These are phyloP conservation scores for Aspergillus japonicus DNA, from an alignment of 2,329 filamentous ascomycete genomes.

Conservation along the genomic window DNA sequence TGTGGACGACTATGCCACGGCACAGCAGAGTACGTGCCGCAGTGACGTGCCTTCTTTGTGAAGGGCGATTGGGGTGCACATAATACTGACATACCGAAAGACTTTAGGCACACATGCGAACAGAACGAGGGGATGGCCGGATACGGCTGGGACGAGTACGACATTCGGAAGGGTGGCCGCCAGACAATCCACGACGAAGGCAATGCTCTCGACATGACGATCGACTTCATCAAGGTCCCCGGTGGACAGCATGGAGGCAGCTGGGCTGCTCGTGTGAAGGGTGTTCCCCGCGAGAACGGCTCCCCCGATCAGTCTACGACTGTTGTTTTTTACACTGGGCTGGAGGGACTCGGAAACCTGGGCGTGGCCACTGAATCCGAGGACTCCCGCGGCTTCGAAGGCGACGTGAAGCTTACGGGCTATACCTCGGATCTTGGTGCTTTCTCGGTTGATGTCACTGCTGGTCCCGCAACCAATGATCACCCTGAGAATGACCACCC, in stretches of 20 bases:
- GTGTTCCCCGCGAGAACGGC: slow-evolving; percentile 69
- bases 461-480: slow-evolving; percentile 63
- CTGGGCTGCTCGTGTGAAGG: slow-evolving; percentile 88
- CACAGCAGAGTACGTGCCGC: slow-evolving; percentile 67
- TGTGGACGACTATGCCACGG: slow-evolving; percentile 72
- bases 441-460: slow-evolving; percentile 75
- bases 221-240: slow-evolving; percentile 89
- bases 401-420: slow-evolving; percentile 68
- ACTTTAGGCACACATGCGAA: slow-evolving; percentile 91
- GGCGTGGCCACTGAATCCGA: slow-evolving; percentile 57
- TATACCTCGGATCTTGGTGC: slow-evolving; percentile 70
- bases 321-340: slow-evolving; percentile 75
- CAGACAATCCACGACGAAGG: slow-evolving; percentile 88
- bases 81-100: slow-evolving; percentile 48
- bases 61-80: background rate
- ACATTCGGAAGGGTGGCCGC: slow-evolving; percentile 79
- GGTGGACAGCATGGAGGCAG: slow-evolving; percentile 82
- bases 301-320: slow-evolving; percentile 69
- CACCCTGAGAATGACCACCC: slow-evolving; percentile 60
- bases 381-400: slow-evolving; percentile 53
- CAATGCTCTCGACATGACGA: slow-evolving; percentile 87
- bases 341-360: slow-evolving; percentile 73
- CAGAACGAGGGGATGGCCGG: slow-evolving; percentile 91
- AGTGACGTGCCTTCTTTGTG: background rate
- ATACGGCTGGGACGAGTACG: slow-evolving; percentile 98